A percentile compares a stretch with the other conserved stretches of the same genome.
These are phyloP conservation scores for Entomortierella chlamydospora DNA, from an alignment of 192 early-diverging fungal species.

Conservation along the genomic window DNA sequence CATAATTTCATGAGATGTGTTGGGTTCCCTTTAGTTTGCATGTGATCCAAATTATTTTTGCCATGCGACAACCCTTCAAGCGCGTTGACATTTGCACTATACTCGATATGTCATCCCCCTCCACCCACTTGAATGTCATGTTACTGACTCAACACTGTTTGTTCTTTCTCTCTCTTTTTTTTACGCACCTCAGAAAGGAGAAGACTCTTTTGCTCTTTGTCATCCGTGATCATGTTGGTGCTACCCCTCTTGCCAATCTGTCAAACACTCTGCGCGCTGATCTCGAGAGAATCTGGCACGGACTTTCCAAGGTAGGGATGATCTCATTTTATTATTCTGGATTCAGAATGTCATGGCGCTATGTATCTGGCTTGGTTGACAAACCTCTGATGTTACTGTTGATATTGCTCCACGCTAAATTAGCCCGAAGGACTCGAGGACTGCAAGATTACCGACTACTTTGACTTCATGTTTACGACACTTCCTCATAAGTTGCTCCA, in stretches of 20 bases:
- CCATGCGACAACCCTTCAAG: neutral
- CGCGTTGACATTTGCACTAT: neutral
- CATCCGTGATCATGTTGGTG: slow-evolving; percentile 93
- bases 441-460: slow-evolving; percentile 84
- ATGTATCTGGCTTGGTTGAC: no score
- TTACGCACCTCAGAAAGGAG: slow-evolving; percentile 79
- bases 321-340: neutral
- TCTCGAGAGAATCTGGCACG: slow-evolving; percentile 93
- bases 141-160: no score
- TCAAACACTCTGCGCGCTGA: slow-evolving; percentile 82
- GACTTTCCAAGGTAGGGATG: slow-evolving; percentile 75
- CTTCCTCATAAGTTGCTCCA: slow-evolving; percentile 93
- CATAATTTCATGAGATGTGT: neutral
- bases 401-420: neutral
- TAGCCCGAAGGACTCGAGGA: slow-evolving; percentile 86
- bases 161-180: no score
- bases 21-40: slow-evolving; percentile 11
- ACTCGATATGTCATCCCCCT: neutral
- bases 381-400: neutral
- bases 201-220: slow-evolving; percentile 97
- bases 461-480: slow-evolving; percentile 90
- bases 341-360: no score
- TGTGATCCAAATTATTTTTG: slow-evolving; percentile 11
- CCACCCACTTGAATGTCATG: neutral
- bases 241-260: slow-evolving; percentile 87